Percentiles rank a stretch among this genome's conserved stretches.
phyloP scores from a whole-genome alignment of 2,329 filamentous ascomycete species.

The Aspergillus costaricaensis region DNA sequence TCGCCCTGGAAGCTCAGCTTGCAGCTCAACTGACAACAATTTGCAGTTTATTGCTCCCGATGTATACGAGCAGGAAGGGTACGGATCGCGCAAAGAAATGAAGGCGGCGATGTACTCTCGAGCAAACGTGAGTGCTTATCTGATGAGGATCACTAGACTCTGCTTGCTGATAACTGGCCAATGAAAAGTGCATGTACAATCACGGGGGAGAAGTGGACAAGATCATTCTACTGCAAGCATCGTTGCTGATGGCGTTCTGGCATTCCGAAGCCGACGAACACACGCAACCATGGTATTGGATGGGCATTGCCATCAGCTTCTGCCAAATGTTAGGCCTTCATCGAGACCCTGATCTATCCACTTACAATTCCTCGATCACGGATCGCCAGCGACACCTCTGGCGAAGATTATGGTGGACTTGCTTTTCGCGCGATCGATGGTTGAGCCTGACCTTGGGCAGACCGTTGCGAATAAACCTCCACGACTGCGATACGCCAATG shows the following conservation, averaged over 20 bases:
- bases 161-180: background rate
- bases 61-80: constrained; percentile 33
- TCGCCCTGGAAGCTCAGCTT: background rate
- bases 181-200: constrained; percentile 27
- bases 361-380: constrained; percentile 23
- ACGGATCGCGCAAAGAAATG: constrained; percentile 36
- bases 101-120: constrained; percentile 42
- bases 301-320: constrained; percentile 47
- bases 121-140: constrained; percentile 37
- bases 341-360: constrained; percentile 26
- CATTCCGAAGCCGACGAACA: constrained; percentile 46
- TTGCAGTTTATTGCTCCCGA: constrained; percentile 28
- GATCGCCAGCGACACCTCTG: constrained; percentile 32
- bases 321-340: constrained; percentile 49
- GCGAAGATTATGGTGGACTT: constrained; percentile 47
- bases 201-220: constrained; percentile 44
- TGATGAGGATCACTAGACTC: too few species aligned
- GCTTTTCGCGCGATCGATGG: constrained; percentile 46
- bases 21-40: background rate
- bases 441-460: constrained; percentile 43
- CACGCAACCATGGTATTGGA: constrained; percentile 50
- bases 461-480: constrained; percentile 42
- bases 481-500: constrained; percentile 40
- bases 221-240: constrained; percentile 46
- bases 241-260: constrained; percentile 48